Percentiles rank a stretch among this genome's conserved stretches.
Evolutionary conservation across 345 rosid species (phyloP).

Genomic region (Eucalyptus marginata): DNA sequence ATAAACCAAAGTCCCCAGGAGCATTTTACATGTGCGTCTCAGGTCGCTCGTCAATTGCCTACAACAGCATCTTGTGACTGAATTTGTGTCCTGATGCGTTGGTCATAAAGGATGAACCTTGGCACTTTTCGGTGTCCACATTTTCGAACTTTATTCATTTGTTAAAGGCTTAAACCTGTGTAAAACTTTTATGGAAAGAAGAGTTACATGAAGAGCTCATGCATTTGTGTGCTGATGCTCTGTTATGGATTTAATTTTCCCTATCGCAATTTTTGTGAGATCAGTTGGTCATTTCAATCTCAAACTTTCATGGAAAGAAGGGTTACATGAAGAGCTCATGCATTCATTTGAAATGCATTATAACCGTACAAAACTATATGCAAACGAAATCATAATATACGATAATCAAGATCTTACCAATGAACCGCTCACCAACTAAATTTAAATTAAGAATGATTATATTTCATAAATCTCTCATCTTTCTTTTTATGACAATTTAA

Average conservation of each 20-base stretch:
- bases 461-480: not conserved
- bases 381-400: not conserved
- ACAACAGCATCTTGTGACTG: not conserved
- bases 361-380: too few relatives aligned
- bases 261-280: too few relatives aligned
- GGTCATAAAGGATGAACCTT: not conserved
- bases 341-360: not conserved
- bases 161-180: too few relatives aligned
- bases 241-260: too few relatives aligned
- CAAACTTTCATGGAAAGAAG: not conserved
- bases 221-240: too few relatives aligned
- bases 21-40: not conserved
- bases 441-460: not conserved
- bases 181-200: too few relatives aligned
- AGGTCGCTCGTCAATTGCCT: too few relatives aligned
- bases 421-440: not conserved
- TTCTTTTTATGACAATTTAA: not conserved
- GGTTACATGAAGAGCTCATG: not conserved
- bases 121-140: not conserved
- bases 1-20: not conserved
- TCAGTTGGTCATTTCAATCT: not conserved
- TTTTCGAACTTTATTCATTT: not conserved
- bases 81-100: not conserved
- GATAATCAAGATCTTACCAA: not conserved
- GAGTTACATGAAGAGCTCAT: too few relatives aligned